Percentiles rank a stretch among this genome's conserved stretches.
Conservation (phyloP, 2,329 filamentous ascomycete species). For the Byssochlamys sp. region DNA sequence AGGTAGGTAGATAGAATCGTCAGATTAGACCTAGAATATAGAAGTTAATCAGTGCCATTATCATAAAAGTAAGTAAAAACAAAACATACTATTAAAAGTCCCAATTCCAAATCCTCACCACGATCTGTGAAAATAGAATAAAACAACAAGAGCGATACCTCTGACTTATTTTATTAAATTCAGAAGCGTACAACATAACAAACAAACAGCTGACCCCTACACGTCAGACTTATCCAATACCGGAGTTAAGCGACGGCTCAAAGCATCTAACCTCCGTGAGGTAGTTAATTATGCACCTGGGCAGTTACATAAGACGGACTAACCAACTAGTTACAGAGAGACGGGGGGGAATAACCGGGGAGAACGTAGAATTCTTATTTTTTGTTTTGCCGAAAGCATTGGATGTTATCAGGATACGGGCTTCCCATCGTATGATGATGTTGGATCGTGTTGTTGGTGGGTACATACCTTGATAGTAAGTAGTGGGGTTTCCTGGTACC, state of each 20-base stretch:
- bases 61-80: neutral
- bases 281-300: neutral
- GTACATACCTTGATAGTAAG: too few species aligned
- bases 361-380: neutral
- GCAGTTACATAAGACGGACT: too few species aligned
- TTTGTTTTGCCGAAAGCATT: too few species aligned
- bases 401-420: neutral
- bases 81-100: neutral
- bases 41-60: neutral
- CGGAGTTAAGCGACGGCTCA: neutral
- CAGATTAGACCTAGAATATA: too few species aligned
- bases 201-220: too few species aligned
- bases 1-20: too few species aligned
- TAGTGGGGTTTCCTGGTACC: too few species aligned
- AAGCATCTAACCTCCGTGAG: neutral
- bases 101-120: neutral
- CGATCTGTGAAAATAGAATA: neutral
- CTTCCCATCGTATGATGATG: neutral
- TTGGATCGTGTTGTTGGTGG: neutral
- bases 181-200: too few species aligned
- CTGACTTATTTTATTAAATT: too few species aligned
- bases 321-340: too few species aligned
- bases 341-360: neutral
- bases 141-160: neutral
- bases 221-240: neutral